Base-by-base conservation (phyloP, 2,329 filamentous ascomycete species). In the Cladosporium sp. region DNA sequence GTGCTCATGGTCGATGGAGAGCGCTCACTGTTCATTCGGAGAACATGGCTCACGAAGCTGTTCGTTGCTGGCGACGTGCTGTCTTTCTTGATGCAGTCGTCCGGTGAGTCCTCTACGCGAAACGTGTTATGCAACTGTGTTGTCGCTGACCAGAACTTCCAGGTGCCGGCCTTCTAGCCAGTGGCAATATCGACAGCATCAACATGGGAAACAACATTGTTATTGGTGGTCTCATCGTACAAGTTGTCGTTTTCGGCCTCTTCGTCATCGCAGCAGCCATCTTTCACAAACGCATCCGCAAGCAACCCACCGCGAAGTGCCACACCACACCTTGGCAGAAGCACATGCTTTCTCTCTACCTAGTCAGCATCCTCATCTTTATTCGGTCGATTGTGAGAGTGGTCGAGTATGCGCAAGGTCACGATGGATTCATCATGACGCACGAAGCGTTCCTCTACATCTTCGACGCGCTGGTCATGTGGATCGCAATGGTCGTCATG, bases 191-290 rank as follows among this genome's bases (percentile, higher is more conserved):
- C 1, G 20, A 59, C 14, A 68, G 71, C 40, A 60, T 68, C 3
- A 64, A 74, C 19, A 73, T 70, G 4, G 75, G 76, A 55, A 69
- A 77, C 36, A 72, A 73, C 58, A 71, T 82, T 56, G 74, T 83
- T 42, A 67, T 83, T 19, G 74, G 66, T 7, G 81, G 81, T 1
- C 72, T 84, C 5, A 70, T 77, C 15, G 67, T 83, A 39, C 80
- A 84, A 61, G 72, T 83, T 59, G 51, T 74, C 57, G 79, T 80
- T 64, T 83, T 83, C 66, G 70, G 74, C 12, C 74, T 80, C 58
- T 83, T 83, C 71, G 74, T 78, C 60, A 19, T 71, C 30, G 60
- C 65, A 15, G 67, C 65, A 4, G 59, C 61, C 1, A 47, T 72
- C 54, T 74, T 71, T 62, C 65, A 73, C 54, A 42, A 61, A 2